Evolutionary conservation across 352 stramenopile genomes (phyloP), one percentile per base, ranked within the genome.

Genomic region (Globisporangium cystogenes): DNA sequence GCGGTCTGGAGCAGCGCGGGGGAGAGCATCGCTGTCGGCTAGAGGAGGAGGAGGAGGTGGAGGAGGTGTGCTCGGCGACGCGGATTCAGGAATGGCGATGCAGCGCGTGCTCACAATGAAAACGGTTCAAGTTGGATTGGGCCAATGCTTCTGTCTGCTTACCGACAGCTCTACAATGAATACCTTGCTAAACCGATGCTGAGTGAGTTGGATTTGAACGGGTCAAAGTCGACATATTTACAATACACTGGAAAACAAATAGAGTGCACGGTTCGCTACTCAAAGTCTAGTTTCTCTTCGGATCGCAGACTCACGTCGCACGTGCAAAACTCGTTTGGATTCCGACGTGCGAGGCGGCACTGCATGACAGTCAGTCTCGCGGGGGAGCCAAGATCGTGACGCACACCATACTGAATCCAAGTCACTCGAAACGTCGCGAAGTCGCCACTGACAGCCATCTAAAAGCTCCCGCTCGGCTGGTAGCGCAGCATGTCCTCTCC

Each of bases 401-500:
- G 20, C 20, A 15, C 20, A 23, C 11, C 7, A 27, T 45, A 45
- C 40, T 45, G 20, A 45, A 45, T 26, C 40, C 40, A 45, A 27
- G 40, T 45, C 7, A 45, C 20, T 15, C 12, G 20, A 27, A 45
- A 27, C 18, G 20, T 45, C 40, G 40, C 40, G 36, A 15, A 39
- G n/a, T n/a, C n/a, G n/a, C n/a, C 16, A 21, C 29, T 43, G 12
- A 27, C 29, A 18, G 27, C n/a, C 12, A 40, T 31, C n/a, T 20
- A 90, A 24, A 86, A 87, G 55, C 80, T 90, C 16, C 80, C 80
- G 42, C 60, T 70, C 0, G 76, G 74, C 51, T 90, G 79, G 58
- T 83, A 87, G 42, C 55, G 60, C 40, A 66, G 37, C 68, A 87
- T 81, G 54, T 88, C 76, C n/a, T 62, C 70, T 51, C 67, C 71